Evolutionary conservation across 345 rosid genomes (phyloP).

Genomic region (Salix arbutifolia): DNA sequence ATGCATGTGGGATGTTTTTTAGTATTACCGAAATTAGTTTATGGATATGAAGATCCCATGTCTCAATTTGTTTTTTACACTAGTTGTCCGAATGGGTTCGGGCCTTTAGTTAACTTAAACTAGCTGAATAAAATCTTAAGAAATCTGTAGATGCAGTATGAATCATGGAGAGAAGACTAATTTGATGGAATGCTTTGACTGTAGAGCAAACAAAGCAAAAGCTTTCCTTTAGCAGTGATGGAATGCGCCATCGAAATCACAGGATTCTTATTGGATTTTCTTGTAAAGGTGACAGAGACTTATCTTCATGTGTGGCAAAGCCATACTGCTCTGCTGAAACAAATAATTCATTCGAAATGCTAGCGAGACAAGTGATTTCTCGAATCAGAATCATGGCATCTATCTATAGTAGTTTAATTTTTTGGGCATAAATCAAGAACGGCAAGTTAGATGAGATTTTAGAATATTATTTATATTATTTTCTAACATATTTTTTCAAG

Average conservation of each 20-base stretch:
- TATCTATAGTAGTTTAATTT: no score
- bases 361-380: slow-evolving; percentile 17
- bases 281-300: slow-evolving; percentile 23
- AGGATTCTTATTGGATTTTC: slow-evolving; percentile 29
- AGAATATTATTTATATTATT: no score
- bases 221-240: slow-evolving; percentile 7
- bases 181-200: background rate
- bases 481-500: no score
- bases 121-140: no score
- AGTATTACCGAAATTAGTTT: no score
- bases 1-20: no score
- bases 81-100: no score
- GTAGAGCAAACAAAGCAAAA: slow-evolving; percentile 13
- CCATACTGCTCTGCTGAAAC: slow-evolving; percentile 14
- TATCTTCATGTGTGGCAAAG: slow-evolving; percentile 14
- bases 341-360: slow-evolving; percentile 17
- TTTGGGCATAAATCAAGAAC: no score
- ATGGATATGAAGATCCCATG: no score
- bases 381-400: slow-evolving; percentile 26
- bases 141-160: background rate
- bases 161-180: slow-evolving; percentile 6
- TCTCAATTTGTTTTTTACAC: no score
- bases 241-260: slow-evolving; percentile 24
- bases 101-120: no score
- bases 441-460: no score